Evolutionary conservation across 306 rosid species (phyloP), one percentile per base, ranked within the genome.

Genomic region (Prunus kanzakura): DNA sequence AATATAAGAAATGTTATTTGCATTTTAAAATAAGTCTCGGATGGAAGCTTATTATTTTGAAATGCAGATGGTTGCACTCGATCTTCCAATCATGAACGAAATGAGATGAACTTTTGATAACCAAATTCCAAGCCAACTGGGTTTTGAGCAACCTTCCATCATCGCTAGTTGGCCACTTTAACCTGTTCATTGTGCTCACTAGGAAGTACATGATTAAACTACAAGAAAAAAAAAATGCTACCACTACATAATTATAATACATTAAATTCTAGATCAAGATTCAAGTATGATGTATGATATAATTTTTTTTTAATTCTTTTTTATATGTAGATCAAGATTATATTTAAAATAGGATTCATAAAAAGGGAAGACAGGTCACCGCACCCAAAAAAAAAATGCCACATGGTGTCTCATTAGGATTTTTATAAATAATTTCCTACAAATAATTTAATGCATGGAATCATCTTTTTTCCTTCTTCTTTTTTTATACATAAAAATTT

Each of bases 341-440:
- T 12, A 32, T 23, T 50, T 55, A 19, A 63, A 63, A n/a, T 13
- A n/a, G 5, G 38, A 11, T 71, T 51, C 27, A 38, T 23, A 60
- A 27, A 73, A 62, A 22, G 49, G 23, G 4, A 16, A 58, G 61
- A 47, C 69, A 52, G 23, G 49, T 65, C 77, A 84, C 32, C 45
- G 18, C 16, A 60, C 12, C 29, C 18, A 15, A 66, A 38, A 79
- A 52, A 52, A 25, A 76, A 67, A 80, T 67, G 80, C 50, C 76
- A 76, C 76, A 30, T 69, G 74, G 60, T 73, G 71, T 57, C 60
- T 71, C 67, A 46, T 69, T 2, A 69, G 19, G 22, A n/a, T 15
- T 4, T 15, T 60, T 51, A 4, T 0, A 8, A 50, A 2, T 15
- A 25, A 18, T 10, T n/a, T 19, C 8, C 29, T 23, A 13, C 1